Evolutionary conservation across 2,329 filamentous ascomycete species (phyloP).

Genomic region (Alternaria burnsii): DNA sequence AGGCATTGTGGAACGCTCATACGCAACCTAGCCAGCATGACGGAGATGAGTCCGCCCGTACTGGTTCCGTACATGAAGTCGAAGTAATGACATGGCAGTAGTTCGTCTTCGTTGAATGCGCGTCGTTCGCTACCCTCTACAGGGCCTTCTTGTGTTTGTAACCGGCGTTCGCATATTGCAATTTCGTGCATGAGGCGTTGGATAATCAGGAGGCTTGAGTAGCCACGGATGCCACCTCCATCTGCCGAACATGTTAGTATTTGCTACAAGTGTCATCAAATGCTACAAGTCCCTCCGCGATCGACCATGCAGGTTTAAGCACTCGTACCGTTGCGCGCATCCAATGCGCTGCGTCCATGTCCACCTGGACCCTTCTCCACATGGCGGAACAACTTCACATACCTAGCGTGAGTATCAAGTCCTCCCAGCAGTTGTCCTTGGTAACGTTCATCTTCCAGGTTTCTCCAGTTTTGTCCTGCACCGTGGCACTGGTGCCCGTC

Average conservation of each 20-base stretch:
- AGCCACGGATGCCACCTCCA: slow-evolving; percentile 62
- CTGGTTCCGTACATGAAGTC: slow-evolving; percentile 64
- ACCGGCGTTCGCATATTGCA: slow-evolving; percentile 53
- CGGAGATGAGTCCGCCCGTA: slow-evolving; percentile 62
- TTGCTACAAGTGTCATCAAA: neutral
- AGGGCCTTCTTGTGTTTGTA: slow-evolving; percentile 56
- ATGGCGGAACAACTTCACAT: slow-evolving; percentile 23
- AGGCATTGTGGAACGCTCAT: slow-evolving; percentile 60
- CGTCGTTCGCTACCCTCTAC: slow-evolving; percentile 34
- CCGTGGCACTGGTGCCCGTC: slow-evolving; percentile 45
- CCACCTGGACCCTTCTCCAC: slow-evolving; percentile 1
- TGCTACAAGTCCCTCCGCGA: neutral
- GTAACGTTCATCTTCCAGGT: slow-evolving; percentile 54
- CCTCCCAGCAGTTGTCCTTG: slow-evolving; percentile 57
- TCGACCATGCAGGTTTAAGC: neutral
- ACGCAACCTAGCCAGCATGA: slow-evolving; percentile 59
- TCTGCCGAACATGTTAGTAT: slow-evolving; percentile 44
- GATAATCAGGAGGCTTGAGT: slow-evolving; percentile 60
- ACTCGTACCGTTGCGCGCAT: neutral
- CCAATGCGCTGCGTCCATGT: neutral
- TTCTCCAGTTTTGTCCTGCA: slow-evolving; percentile 53
- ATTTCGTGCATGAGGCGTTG: slow-evolving; percentile 60
- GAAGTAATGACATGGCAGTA: slow-evolving; percentile 62
- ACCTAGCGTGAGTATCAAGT: slow-evolving; percentile 58
- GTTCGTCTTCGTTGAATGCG: slow-evolving; percentile 52